Evolutionary conservation across 768 basidiomycete species (phyloP), one percentile per base, ranked within the genome.

Genomic region (Candolleomyces efflorescens): DNA sequence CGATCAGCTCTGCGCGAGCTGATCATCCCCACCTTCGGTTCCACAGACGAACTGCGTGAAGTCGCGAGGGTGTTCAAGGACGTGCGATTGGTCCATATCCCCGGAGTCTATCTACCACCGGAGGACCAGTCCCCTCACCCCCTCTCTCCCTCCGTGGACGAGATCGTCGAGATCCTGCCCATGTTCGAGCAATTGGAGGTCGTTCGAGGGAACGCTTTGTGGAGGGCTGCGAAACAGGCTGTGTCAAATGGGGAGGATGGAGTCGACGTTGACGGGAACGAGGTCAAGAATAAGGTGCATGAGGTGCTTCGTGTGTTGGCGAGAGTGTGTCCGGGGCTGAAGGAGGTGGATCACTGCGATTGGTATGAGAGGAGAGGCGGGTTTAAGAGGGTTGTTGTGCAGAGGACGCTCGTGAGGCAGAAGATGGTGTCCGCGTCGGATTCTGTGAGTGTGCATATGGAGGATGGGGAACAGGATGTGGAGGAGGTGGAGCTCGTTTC

Each of bases 151-250:
- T 17, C 52, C 5, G 17, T 78, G 76, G 70, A 74, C 12, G 65
- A 69, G 24, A 75, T 78, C 71, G 64, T 81, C 12, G 64, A 69
- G 36, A 66, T 78, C 13, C 65, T 82, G 0, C 69, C 77, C 1
- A 69, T 64, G 13, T 81, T 81, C 58, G 61, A 62, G 3, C 71
- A 75, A 15, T 75, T 82, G 12, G 69, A 78, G 62, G 73, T 77
- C 0, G 76, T 81, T 60, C 71, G 74, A 43, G 78, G 79, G 11
- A 59, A 64, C 26, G 76, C 72, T 13, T 64, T 80, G 1, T 82
- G 80, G 80, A 60, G 60, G 3, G 73, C 77, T 12, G 73, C 32
- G 37, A 36, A 37, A 10, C 4, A n/a, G n/a, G 20, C 26, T 13
- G 13, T 36, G 4, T 65, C 67, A 20, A 61, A 69, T 41, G 63